These are phyloP conservation scores for Cunninghamia lanceolata DNA, from an alignment of 75 land plant genomes.

Conservation along the genomic window DNA sequence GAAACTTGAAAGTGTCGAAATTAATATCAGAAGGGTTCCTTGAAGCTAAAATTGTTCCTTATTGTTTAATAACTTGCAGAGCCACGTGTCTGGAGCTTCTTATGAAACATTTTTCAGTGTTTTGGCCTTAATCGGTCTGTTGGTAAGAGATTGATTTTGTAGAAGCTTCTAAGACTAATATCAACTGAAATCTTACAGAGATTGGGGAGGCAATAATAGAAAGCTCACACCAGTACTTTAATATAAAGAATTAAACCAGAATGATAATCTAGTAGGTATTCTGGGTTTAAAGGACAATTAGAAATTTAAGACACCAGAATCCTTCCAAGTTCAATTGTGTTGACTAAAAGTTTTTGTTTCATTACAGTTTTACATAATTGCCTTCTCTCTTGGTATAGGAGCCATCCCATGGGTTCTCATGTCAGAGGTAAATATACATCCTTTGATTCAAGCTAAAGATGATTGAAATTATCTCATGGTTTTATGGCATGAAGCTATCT, in stretches of 20 bases:
- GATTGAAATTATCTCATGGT: background rate
- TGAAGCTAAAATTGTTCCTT: background rate
- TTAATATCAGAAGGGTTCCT: background rate
- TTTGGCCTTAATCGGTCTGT: conserved; percentile 3
- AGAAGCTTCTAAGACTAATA: background rate
- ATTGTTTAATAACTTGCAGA: background rate
- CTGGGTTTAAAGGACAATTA: background rate
- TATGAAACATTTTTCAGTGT: conserved; percentile 2
- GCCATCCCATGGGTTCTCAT: conserved; percentile 94
- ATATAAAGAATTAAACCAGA: background rate
- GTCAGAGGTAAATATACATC: conserved; percentile 72
- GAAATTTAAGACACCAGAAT: background rate
- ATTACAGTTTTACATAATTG: conserved; percentile 54
- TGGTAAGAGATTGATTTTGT: conserved; percentile 1
- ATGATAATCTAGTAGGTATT: background rate
- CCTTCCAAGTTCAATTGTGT: background rate
- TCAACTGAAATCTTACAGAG: background rate
- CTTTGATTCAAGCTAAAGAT: background rate
- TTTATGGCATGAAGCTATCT: background rate
- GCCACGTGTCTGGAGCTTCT: background rate
- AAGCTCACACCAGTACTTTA: background rate
- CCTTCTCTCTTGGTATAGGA: conserved; percentile 85
- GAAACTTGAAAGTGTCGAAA: background rate
- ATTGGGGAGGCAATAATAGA: background rate
- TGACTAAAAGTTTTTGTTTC: background rate